These are phyloP conservation scores for Dipodascus geniculatus DNA, from an alignment of 805 yeast species.

Conservation along the genomic window DNA sequence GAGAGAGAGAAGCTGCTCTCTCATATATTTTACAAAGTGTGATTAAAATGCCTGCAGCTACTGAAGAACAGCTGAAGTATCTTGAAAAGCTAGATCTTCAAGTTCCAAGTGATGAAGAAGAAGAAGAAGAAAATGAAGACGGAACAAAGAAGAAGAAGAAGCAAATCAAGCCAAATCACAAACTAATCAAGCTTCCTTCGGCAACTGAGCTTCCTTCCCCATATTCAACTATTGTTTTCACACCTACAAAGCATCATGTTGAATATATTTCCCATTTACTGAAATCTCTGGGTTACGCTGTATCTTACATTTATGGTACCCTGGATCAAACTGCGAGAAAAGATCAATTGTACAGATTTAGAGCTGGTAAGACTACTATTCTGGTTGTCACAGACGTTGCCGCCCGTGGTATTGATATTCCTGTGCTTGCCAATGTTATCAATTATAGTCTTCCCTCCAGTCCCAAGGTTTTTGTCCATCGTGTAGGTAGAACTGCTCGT, in stretches of 20 bases:
- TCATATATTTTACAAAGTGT: conserved; percentile 68
- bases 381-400: conserved; percentile 89
- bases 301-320: conserved; percentile 86
- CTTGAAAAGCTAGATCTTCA: conserved; percentile 24
- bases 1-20: conserved; percentile 84
- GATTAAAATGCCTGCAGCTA: conserved; percentile 72
- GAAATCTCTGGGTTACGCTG: conserved; percentile 71
- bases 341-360: conserved; percentile 72
- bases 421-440: conserved; percentile 87
- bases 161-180: conserved; percentile 28
- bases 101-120: conserved; percentile 37
- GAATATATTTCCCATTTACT: conserved; percentile 71
- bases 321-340: conserved; percentile 92
- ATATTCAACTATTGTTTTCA: conserved; percentile 82
- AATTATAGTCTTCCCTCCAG: conserved; percentile 85
- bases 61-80: conserved; percentile 51
- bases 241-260: conserved; percentile 96
- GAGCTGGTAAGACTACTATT: conserved; percentile 73
- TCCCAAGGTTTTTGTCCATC: conserved; percentile 87
- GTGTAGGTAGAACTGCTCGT: conserved; percentile 99
- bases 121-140: conserved; percentile 26
- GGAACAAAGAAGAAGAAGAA: conserved; percentile 11
- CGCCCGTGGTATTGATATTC: conserved; percentile 98
- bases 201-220: conserved; percentile 80
- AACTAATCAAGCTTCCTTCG: conserved; percentile 52